These are phyloP conservation scores for Phaffia tasmanica DNA, from an alignment of 768 basidiomycete genomes.

Conservation along the genomic window DNA sequence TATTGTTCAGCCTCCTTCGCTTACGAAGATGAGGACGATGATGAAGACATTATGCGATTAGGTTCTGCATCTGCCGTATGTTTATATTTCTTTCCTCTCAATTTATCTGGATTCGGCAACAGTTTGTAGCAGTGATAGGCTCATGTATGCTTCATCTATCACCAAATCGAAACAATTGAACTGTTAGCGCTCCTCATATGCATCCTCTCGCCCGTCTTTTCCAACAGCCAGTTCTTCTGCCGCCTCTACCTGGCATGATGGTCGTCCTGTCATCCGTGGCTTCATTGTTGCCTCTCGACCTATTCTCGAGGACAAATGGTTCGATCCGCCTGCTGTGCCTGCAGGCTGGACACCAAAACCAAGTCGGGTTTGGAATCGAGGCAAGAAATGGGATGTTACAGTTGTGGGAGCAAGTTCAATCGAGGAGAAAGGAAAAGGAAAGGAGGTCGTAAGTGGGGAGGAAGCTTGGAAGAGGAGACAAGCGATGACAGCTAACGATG, in stretches of 20 bases:
- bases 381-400: conserved; percentile 33
- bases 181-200: not conserved
- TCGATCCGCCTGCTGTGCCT: conserved; percentile 70
- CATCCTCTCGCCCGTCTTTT: not conserved
- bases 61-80: conserved; percentile 41
- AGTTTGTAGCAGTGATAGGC: conserved; percentile 43
- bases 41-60: conserved; percentile 86
- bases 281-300: conserved; percentile 62
- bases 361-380: conserved; percentile 53
- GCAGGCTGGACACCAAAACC: conserved; percentile 78
- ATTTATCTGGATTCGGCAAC: conserved; percentile 47
- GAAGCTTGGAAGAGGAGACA: conserved; percentile 42
- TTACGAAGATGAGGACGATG: conserved; percentile 64
- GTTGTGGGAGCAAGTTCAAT: conserved; percentile 28
- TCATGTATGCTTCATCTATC: too few species aligned
- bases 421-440: conserved; percentile 29
- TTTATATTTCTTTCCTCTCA: conserved; percentile 26
- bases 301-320: conserved; percentile 63
- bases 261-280: conserved; percentile 58
- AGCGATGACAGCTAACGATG: conserved; percentile 61
- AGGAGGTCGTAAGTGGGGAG: conserved; percentile 19
- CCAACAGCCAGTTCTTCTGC: not conserved
- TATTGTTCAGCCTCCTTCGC: conserved; percentile 62
- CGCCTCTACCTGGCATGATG: conserved; percentile 54
- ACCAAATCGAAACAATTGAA: not conserved